Conservation (phyloP, 1,284 basidiomycete genomes). For the Flammula alnicola region DNA sequence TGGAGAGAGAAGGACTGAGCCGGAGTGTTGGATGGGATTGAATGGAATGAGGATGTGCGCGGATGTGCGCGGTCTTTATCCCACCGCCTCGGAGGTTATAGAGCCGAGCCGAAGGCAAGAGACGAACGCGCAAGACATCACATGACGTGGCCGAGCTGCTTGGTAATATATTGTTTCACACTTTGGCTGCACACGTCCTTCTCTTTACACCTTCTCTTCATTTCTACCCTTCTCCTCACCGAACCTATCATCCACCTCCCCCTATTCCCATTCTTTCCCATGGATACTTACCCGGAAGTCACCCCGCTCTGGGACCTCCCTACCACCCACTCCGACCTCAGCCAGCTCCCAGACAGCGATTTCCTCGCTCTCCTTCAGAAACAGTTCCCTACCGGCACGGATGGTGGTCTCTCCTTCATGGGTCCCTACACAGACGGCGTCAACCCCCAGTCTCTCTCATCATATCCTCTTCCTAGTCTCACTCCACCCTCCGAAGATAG, state of each 20-base stretch:
- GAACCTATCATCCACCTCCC: no score
- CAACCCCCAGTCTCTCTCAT: slow-evolving; percentile 61
- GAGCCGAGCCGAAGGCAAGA: slow-evolving; percentile 7
- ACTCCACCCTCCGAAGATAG: slow-evolving; percentile 68
- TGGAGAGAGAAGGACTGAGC: no score
- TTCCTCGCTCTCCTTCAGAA: slow-evolving; percentile 78
- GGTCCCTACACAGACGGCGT: slow-evolving; percentile 41
- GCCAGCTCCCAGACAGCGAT: slow-evolving; percentile 75
- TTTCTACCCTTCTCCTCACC: slow-evolving; percentile 19
- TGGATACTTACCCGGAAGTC: slow-evolving; percentile 46
- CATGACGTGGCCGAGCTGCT: slow-evolving; percentile 17
- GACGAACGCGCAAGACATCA: slow-evolving; percentile 1
- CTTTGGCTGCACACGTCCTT: neutral
- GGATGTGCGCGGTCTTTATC: no score
- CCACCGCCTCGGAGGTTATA: neutral
- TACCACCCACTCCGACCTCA: slow-evolving; percentile 61
- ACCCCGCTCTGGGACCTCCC: slow-evolving; percentile 73
- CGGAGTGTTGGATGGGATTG: no score
- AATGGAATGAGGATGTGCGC: no score
- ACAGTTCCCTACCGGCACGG: slow-evolving; percentile 55
- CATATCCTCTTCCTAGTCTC: slow-evolving; percentile 45
- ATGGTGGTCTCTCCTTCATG: slow-evolving; percentile 24
- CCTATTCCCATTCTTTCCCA: no score
- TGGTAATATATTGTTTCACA: slow-evolving; percentile 24
- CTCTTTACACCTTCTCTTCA: slow-evolving; percentile 16